Evolutionary conservation across 164 flowering plant species (phyloP), one percentile per base, ranked within the genome.

Genomic region (Macadamia tetraphylla): DNA sequence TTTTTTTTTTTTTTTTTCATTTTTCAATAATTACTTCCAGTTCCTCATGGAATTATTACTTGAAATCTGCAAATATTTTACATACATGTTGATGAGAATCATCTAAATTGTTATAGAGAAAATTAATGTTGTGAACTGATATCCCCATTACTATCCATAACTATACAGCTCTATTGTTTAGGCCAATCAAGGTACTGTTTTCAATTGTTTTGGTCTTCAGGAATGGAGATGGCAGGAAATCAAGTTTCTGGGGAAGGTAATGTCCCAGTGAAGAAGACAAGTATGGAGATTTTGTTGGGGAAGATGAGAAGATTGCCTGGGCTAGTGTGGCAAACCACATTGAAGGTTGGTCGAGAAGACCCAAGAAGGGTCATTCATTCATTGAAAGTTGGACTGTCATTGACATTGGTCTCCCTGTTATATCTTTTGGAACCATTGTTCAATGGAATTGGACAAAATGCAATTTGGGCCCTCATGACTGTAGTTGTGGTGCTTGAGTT

Each of bases 401-500:
- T 94, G 76, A 82, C 99, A 49, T 44, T 94, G 67, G 97, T 90
- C 31, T 92, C 97, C 2, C 64, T 88, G 68, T 67, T 92, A 74
- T 94, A 90, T 73, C 74, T 92, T 10, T 23, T 86, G 81, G 90
- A 89, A 78, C 97, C 94, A 63, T 74, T 89, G 79, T 90, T 85
- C 73, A 59, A 81, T 63, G 91, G 92, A 29, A 68, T 94, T 44
- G 99, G 97, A 6, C 67, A 76, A n/a, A 88, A 79, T 78, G 88
- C 94, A 9, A 85, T 92, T 30, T 94, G 99, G 98, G 98, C 99
- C 63, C 96, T 89, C 81, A 90, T 94, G 89, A 94, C 98, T 67
- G 98, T 94, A 0, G 98, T 90, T n/a, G 90, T 94, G 42, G 99
- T 92, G 18, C 89, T 94, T 10, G 98, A 94, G 76, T 94, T 89